These are phyloP conservation scores for Dissophora ornata DNA, from an alignment of 192 early-diverging fungal genomes.

Conservation along the genomic window DNA sequence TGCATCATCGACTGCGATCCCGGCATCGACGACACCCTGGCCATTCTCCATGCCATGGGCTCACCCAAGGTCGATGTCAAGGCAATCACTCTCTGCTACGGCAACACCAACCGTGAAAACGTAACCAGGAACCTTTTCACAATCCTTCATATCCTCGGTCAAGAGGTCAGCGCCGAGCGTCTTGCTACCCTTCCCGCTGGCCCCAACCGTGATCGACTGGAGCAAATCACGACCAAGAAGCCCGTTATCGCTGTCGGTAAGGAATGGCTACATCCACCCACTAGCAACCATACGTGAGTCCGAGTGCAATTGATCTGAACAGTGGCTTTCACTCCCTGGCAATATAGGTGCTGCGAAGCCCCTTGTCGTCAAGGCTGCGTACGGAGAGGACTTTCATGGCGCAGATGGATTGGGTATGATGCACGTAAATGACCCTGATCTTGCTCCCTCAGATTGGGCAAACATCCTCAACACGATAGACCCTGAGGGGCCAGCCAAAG, in stretches of 20 bases:
- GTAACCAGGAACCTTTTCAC: slow-evolving; percentile 59
- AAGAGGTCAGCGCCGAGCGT: slow-evolving; percentile 31
- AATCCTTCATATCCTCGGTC: slow-evolving; percentile 55
- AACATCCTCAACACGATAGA: slow-evolving; percentile 32
- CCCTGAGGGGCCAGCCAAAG: slow-evolving; percentile 29
- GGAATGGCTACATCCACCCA: no score
- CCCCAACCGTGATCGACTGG: slow-evolving; percentile 21
- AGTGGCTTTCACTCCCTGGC: not conserved
- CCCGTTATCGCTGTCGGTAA: slow-evolving; percentile 57
- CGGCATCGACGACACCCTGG: slow-evolving; percentile 62
- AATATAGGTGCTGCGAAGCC: slow-evolving; percentile 50
- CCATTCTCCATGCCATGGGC: slow-evolving; percentile 58
- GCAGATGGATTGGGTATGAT: slow-evolving; percentile 58
- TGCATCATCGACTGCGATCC: slow-evolving; percentile 55
- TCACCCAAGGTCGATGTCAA: slow-evolving; percentile 57
- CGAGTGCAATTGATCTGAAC: no score
- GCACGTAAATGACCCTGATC: slow-evolving; percentile 45
- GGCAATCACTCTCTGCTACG: slow-evolving; percentile 60
- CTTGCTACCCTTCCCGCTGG: slow-evolving; percentile 12
- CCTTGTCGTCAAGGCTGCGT: slow-evolving; percentile 28
- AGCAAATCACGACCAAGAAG: slow-evolving; percentile 28
- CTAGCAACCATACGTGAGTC: no score
- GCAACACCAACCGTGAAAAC: slow-evolving; percentile 53
- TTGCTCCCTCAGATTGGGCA: slow-evolving; percentile 45
- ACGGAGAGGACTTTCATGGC: slow-evolving; percentile 62